Evolutionary conservation across 2,329 filamentous ascomycete species (phyloP).

Genomic region (Graphiopsis chlorocephala): DNA sequence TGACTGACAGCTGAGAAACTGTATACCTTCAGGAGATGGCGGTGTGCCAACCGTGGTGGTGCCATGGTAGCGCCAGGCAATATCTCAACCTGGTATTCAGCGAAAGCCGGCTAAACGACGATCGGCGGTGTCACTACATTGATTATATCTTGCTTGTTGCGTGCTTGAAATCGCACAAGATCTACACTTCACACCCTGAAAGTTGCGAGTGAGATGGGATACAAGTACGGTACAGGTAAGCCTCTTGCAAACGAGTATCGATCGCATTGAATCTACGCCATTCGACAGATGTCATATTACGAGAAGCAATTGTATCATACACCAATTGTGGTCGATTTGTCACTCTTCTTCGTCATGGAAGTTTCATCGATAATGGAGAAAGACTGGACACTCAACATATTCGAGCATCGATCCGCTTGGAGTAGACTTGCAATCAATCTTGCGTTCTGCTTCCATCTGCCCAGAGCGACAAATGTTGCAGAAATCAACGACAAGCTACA

Average conservation of each 20-base stretch:
- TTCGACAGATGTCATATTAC: neutral
- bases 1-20: too few relatives aligned
- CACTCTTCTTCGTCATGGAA: neutral
- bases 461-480: neutral
- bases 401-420: neutral
- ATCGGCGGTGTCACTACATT: too few relatives aligned
- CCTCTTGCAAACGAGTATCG: neutral
- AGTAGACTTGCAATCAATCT: neutral
- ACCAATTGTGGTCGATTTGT: neutral
- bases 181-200: too few relatives aligned
- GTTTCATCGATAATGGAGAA: neutral
- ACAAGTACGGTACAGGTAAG: neutral
- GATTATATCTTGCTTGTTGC: too few relatives aligned
- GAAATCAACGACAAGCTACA: neutral
- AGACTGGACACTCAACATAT: neutral
- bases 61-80: too few relatives aligned
- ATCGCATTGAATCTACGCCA: neutral
- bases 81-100: too few relatives aligned
- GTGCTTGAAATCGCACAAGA: too few relatives aligned
- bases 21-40: too few relatives aligned
- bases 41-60: too few relatives aligned
- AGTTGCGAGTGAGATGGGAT: too few relatives aligned
- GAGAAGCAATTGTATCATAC: neutral
- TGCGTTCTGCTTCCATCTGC: neutral
- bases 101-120: too few relatives aligned